Base-by-base conservation (phyloP, 495 filamentous ascomycete genomes). In the Trichoderma reesei region DNA sequence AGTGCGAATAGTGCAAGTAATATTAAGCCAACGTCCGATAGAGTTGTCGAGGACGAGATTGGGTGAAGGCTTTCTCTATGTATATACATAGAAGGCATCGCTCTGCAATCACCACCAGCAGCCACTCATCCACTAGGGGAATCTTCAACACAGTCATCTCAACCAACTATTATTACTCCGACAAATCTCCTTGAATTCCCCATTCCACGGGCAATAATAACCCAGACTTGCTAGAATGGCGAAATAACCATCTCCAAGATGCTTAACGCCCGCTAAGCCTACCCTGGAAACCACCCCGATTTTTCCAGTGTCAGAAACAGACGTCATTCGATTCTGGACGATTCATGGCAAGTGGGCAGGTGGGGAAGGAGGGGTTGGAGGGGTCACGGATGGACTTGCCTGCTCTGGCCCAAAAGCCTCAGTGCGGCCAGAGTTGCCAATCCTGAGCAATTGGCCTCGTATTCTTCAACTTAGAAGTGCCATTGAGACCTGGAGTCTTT, bases 371-470 rank as follows among this genome's bases (percentile, higher is more conserved):
- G 44, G 44, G 44, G 44, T 48, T 48, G 7, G 5, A 18, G 44
- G n/a, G 18, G 48, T 54, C 48, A 56, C 51, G 51, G 51, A 56
- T 14, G 26, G 31, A 56, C 26, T 56, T 56, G 51, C 51, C 51
- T 56, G 51, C 31, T 20, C 26, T 10, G 20, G 51, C 6, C 14
- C 51, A 56, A 56, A 56, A 56, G 51, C 51, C 51, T 56, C 51
- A 56, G 31, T 56, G 51, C 51, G 51, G 31, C 51, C 1, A 56
- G 51, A 56, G 51, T 56, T 56, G 51, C 51, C 51, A 18, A 14
- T 56, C 14, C 16, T 56, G 2, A 5, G 20, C 14, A 56, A 56
- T 33, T 56, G 51, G 26, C 51, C 51, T 56, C 51, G 5, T 26
- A 1, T 0, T 56, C 34, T 26, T 26, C 26, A 26, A 26, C 26